Percentiles rank a stretch among this genome's conserved stretches.
Evolutionary conservation across 257 asterid species (phyloP).

Genomic region (Avicennia marina): DNA sequence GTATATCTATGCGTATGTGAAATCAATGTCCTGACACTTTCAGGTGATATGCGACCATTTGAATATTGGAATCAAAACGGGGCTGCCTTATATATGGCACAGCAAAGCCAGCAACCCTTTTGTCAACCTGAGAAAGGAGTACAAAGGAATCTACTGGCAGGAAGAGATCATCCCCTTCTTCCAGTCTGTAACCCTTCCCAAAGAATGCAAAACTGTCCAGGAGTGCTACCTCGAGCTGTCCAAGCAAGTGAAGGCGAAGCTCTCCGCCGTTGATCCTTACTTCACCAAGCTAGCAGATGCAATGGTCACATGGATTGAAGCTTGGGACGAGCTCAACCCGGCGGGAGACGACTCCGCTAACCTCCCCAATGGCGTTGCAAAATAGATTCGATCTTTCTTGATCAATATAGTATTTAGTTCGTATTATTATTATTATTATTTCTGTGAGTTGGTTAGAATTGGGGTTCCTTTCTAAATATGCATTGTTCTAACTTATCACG

Average conservation of each 20-base stretch:
- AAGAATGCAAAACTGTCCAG: slow-evolving; percentile 5
- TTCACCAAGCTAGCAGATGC: slow-evolving; percentile 20
- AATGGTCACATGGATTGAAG: slow-evolving; percentile 17
- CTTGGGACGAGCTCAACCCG: slow-evolving; percentile 20
- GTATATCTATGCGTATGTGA: no score
- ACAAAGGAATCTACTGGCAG: slow-evolving; percentile 14
- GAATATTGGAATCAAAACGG: slow-evolving; percentile 3
- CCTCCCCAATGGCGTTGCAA: no score
- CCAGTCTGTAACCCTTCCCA: not conserved
- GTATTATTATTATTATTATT: no score
- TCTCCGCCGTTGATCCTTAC: slow-evolving; percentile 8
- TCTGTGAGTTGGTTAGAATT: no score
- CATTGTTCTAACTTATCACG: no score
- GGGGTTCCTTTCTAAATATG: no score
- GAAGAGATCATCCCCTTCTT: slow-evolving; percentile 9
- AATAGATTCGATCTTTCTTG: no score
- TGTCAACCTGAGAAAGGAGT: slow-evolving; percentile 6
- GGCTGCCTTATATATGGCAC: slow-evolving; percentile 5
- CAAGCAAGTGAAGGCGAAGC: slow-evolving; percentile 1
- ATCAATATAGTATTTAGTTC: no score
- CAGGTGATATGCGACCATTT: slow-evolving; percentile 8
- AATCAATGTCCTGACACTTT: no score
- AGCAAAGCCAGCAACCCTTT: slow-evolving; percentile 6
- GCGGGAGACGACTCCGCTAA: not conserved
- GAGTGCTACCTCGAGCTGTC: slow-evolving; percentile 9